Evolutionary conservation across 2,329 filamentous ascomycete species (phyloP).

Genomic region (Pyricularia sp.): DNA sequence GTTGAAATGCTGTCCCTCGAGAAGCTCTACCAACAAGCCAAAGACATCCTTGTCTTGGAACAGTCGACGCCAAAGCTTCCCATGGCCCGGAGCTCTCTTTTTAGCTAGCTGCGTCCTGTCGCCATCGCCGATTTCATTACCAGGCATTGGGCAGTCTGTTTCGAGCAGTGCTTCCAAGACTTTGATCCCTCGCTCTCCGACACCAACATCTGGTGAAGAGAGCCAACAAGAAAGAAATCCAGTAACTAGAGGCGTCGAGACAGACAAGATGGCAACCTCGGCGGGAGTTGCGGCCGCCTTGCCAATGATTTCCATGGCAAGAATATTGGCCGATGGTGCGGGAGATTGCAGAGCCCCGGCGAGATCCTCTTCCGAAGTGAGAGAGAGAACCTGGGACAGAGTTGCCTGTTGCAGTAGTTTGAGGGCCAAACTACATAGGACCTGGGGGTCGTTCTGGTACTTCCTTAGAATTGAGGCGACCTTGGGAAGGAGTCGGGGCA

Average conservation of each 20-base stretch:
- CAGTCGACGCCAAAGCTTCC: slow-evolving; percentile 39
- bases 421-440: slow-evolving; percentile 37
- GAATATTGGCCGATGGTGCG: slow-evolving; percentile 41
- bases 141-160: slow-evolving; percentile 33
- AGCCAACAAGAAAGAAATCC: slow-evolving; percentile 40
- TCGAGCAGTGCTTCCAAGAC: slow-evolving; percentile 42
- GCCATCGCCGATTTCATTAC: slow-evolving; percentile 11
- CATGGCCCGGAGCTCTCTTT: slow-evolving; percentile 32
- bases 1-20: slow-evolving; percentile 16
- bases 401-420: slow-evolving; percentile 41
- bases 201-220: slow-evolving; percentile 35
- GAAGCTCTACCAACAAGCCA: slow-evolving; percentile 25
- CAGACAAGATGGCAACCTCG: slow-evolving; percentile 36
- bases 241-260: slow-evolving; percentile 33
- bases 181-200: slow-evolving; percentile 38
- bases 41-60: slow-evolving; percentile 33
- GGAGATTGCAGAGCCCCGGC: slow-evolving; percentile 39
- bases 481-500: slow-evolving; percentile 38
- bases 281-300: slow-evolving; percentile 37
- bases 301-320: slow-evolving; percentile 41
- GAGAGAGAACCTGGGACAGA: slow-evolving; percentile 35
- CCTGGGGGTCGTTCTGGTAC: slow-evolving; percentile 35
- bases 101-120: slow-evolving; percentile 17
- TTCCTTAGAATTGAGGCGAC: slow-evolving; percentile 38
- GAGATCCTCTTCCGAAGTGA: slow-evolving; percentile 38